Conservation (phyloP, 73 alveolate genomes). For the Tetrahymena borealis region DNA sequence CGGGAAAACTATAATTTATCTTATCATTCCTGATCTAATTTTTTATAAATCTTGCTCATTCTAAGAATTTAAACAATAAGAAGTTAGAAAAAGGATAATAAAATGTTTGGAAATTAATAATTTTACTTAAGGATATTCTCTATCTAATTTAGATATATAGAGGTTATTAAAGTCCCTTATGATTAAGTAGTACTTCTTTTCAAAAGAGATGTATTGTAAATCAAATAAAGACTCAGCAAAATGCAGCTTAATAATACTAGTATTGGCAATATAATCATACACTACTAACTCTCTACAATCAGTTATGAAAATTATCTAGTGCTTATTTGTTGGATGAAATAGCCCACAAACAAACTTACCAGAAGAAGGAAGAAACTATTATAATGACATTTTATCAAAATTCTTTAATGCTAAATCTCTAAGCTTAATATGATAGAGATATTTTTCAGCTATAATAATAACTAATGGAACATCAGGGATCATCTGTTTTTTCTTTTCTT, state of each 20-base stretch:
- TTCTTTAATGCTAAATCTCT: neutral
- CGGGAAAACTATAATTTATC: neutral
- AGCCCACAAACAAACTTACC: neutral
- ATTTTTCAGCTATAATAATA: neutral
- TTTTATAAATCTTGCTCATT: neutral
- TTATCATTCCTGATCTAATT: neutral
- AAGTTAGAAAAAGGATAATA: neutral
- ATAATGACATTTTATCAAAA: neutral
- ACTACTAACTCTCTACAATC: neutral
- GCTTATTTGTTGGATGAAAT: neutral
- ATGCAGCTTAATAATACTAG: neutral
- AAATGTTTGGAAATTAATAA: neutral
- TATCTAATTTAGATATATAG: neutral
- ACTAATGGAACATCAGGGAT: neutral
- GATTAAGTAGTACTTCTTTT: neutral
- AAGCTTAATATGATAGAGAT: neutral
- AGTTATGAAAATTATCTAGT: neutral
- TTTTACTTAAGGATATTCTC: neutral
- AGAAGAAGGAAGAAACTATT: neutral
- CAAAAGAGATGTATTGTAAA: neutral
- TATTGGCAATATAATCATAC: neutral
- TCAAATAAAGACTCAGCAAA: neutral
- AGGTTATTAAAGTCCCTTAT: neutral
- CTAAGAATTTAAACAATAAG: neutral
- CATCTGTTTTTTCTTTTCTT: neutral